phyloP scores from a whole-genome alignment of 2,329 filamentous ascomycete species.

The Colletotrichum trifolii region DNA sequence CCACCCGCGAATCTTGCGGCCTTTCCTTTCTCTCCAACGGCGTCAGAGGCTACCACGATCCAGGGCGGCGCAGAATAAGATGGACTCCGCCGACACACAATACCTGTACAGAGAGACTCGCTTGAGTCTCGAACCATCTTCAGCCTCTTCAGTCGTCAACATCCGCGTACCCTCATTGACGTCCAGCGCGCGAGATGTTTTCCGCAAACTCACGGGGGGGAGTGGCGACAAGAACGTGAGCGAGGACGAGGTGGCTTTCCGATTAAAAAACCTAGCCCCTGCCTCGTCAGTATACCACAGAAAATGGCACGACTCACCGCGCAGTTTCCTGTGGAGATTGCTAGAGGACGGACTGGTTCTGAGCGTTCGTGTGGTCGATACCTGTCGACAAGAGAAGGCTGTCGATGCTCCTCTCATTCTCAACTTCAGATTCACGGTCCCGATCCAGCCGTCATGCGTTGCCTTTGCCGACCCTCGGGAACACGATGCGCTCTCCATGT shows the following conservation, averaged over 20 bases:
- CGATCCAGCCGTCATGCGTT: constrained; percentile 81
- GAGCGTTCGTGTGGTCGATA: constrained; percentile 85
- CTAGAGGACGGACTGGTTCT: constrained; percentile 82
- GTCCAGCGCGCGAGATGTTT: constrained; percentile 55
- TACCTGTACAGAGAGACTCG: constrained; percentile 89
- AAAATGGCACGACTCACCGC: constrained; percentile 77
- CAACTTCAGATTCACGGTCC: constrained; percentile 79
- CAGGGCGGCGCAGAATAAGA: constrained; percentile 61
- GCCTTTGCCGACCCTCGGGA: constrained; percentile 84
- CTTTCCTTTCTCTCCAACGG: constrained; percentile 16
- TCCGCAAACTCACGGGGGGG: constrained; percentile 48
- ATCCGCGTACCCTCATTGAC: constrained; percentile 72
- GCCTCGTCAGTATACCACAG: constrained; percentile 89
- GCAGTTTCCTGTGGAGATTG: constrained; percentile 91
- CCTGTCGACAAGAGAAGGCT: constrained; percentile 75
- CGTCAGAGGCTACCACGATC: constrained; percentile 17
- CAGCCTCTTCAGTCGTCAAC: constrained; percentile 75
- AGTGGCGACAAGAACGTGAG: constrained; percentile 45
- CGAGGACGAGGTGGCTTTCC: constrained; percentile 81
- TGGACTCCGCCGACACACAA: constrained; percentile 71
- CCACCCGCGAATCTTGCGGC: constrained; percentile 30
- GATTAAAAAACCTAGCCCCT: constrained; percentile 77
- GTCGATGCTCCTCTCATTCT: constrained; percentile 80
- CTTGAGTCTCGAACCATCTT: constrained; percentile 81
- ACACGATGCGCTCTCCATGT: constrained; percentile 81